Conservation (phyloP, 257 asterid genomes). For the Plectranthus barbatus region DNA sequence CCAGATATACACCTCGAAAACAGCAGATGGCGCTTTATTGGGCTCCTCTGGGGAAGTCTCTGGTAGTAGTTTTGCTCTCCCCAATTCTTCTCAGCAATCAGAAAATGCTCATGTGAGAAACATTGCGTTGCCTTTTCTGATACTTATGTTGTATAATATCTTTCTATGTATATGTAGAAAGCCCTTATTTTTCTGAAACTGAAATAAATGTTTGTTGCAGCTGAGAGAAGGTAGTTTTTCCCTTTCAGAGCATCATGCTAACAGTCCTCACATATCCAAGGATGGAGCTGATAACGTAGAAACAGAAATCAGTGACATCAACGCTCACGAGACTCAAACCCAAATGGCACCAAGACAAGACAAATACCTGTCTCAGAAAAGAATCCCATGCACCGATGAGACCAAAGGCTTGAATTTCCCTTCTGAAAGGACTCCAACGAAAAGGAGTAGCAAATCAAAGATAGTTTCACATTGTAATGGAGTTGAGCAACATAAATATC, state of each 20-base stretch:
- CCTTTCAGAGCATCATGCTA: constrained; percentile 20
- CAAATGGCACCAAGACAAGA: constrained; percentile 23
- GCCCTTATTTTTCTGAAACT: neutral
- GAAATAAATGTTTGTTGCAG: constrained; percentile 32
- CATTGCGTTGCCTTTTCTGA: neutral
- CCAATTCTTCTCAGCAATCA: constrained; percentile 9
- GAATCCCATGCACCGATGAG: constrained; percentile 23
- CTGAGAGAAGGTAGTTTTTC: constrained; percentile 18
- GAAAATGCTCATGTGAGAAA: constrained; percentile 26
- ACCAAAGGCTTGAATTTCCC: constrained; percentile 21
- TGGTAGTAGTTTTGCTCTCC: constrained; percentile 23
- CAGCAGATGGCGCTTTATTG: constrained; percentile 26
- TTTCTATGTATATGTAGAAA: neutral
- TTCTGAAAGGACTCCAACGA: constrained; percentile 28
- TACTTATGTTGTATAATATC: neutral
- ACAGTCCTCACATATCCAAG: constrained; percentile 16
- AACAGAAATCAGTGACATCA: constrained; percentile 22
- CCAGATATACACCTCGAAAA: constrained; percentile 23
- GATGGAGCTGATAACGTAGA: constrained; percentile 19
- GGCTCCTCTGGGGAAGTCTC: constrained; percentile 31
- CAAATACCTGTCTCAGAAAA: constrained; percentile 26
- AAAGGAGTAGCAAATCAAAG: constrained; percentile 38
- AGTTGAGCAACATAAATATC: constrained; percentile 29
- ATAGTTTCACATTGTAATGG: constrained; percentile 28
- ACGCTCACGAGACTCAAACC: constrained; percentile 12